Evolutionary conservation across 495 filamentous ascomycete genomes (phyloP).

Genomic region (Xylaria venustula): DNA sequence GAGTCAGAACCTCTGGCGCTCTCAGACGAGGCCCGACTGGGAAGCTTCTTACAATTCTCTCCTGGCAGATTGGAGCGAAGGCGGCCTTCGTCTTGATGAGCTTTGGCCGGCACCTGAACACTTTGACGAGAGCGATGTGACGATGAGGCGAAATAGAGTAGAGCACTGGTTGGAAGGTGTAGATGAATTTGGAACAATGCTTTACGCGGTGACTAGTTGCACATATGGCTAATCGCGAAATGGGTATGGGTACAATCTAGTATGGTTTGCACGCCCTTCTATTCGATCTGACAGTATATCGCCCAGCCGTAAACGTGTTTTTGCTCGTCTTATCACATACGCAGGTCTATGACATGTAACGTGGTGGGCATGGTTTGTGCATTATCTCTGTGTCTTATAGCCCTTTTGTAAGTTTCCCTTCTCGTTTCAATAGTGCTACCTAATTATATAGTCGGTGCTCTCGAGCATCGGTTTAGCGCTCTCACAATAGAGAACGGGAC

Average conservation of each 20-base stretch:
- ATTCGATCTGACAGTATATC: background rate
- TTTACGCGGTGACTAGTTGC: slow-evolving; percentile 45
- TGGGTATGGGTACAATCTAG: background rate
- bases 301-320: background rate
- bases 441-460: too few species aligned
- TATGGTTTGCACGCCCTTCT: background rate
- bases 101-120: slow-evolving; percentile 42
- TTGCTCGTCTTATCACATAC: background rate
- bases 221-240: slow-evolving; percentile 32
- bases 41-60: slow-evolving; percentile 41
- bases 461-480: too few species aligned
- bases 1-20: slow-evolving; percentile 38
- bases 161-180: slow-evolving; percentile 45
- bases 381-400: too few species aligned
- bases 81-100: slow-evolving; percentile 41
- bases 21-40: slow-evolving; percentile 35
- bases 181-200: slow-evolving; percentile 50
- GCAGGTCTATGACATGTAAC: background rate
- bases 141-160: slow-evolving; percentile 32
- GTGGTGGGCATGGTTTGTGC: too few species aligned
- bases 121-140: slow-evolving; percentile 25
- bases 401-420: too few species aligned
- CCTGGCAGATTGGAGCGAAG: slow-evolving; percentile 39
- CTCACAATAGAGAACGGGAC: too few species aligned
- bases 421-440: too few species aligned